phyloP scores from a whole-genome alignment of 768 basidiomycete species.

The Amanita polypyramis region DNA sequence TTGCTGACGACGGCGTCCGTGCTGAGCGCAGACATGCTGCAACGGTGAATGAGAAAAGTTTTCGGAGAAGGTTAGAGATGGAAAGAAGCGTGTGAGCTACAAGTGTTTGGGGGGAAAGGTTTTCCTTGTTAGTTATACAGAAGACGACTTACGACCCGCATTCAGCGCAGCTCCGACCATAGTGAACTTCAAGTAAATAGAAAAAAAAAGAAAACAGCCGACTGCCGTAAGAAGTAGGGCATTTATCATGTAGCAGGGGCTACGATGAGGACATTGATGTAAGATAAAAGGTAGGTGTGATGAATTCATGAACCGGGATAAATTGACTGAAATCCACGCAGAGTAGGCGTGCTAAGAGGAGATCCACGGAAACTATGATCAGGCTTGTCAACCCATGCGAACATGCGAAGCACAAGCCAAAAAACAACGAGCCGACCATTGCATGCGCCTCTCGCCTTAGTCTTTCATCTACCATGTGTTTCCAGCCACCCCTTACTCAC shows the following conservation, averaged over 20 bases:
- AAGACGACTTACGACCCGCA: not conserved
- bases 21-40: slow-evolving; percentile 5
- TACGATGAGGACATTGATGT: not conserved
- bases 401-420: slow-evolving; percentile 15
- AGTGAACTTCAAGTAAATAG: slow-evolving; percentile 1
- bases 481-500: slow-evolving; percentile 23
- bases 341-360: slow-evolving; percentile 12
- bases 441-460: slow-evolving; percentile 16
- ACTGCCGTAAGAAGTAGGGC: slow-evolving; percentile 4
- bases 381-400: slow-evolving; percentile 27
- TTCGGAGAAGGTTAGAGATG: slow-evolving; percentile 2
- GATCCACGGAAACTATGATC: slow-evolving; percentile 12
- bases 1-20: slow-evolving; percentile 3
- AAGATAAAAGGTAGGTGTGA: slow-evolving; percentile 9
- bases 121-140: slow-evolving; percentile 3
- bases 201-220: slow-evolving; percentile 3
- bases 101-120: not conserved
- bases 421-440: slow-evolving; percentile 4
- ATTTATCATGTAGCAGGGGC: slow-evolving; percentile 6
- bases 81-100: slow-evolving; percentile 1
- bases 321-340: slow-evolving; percentile 12
- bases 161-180: slow-evolving; percentile 2
- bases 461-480: slow-evolving; percentile 32
- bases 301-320: slow-evolving; percentile 4
- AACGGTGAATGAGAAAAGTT: slow-evolving; percentile 3